Evolutionary conservation across 1,284 basidiomycete species (phyloP).

Genomic region (Marasmius oreades): DNA sequence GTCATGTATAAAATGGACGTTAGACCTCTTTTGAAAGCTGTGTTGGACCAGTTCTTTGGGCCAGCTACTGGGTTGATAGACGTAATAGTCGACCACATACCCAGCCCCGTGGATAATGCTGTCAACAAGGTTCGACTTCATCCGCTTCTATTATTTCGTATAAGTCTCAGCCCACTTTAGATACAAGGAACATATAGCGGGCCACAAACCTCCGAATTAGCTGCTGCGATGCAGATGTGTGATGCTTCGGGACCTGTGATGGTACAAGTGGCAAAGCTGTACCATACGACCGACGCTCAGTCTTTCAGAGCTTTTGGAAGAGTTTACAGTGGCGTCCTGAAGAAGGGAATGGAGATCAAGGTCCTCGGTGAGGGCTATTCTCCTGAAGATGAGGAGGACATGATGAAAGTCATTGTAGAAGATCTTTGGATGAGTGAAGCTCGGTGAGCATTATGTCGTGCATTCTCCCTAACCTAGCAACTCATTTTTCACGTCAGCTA

Average conservation of each 20-base stretch:
- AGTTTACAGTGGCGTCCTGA: slow-evolving; percentile 88
- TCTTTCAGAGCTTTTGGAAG: slow-evolving; percentile 96
- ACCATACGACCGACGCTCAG: slow-evolving; percentile 93
- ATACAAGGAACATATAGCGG: slow-evolving; percentile 84
- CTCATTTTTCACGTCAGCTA: slow-evolving; percentile 55
- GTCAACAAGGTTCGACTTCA: slow-evolving; percentile 57
- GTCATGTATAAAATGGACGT: slow-evolving; percentile 99
- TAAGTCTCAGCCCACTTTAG: slow-evolving; percentile 30
- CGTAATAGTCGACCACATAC: slow-evolving; percentile 87
- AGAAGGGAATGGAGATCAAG: slow-evolving; percentile 82
- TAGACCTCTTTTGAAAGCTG: slow-evolving; percentile 88
- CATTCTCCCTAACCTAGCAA: slow-evolving; percentile 1
- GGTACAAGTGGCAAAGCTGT: slow-evolving; percentile 91
- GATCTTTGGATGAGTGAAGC: slow-evolving; percentile 90
- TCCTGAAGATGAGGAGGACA: slow-evolving; percentile 97
- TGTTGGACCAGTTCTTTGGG: slow-evolving; percentile 96
- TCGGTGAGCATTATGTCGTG: slow-evolving; percentile 46
- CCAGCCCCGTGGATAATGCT: slow-evolving; percentile 76
- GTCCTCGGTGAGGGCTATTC: slow-evolving; percentile 98
- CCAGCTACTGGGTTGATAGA: slow-evolving; percentile 86
- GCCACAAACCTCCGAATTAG: slow-evolving; percentile 77
- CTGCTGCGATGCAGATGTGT: slow-evolving; percentile 77
- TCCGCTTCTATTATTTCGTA: neutral
- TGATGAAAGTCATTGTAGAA: slow-evolving; percentile 85
- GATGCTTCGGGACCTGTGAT: slow-evolving; percentile 86